Evolutionary conservation across 306 rosid species (phyloP).

Genomic region (Cicer cuneatum): DNA sequence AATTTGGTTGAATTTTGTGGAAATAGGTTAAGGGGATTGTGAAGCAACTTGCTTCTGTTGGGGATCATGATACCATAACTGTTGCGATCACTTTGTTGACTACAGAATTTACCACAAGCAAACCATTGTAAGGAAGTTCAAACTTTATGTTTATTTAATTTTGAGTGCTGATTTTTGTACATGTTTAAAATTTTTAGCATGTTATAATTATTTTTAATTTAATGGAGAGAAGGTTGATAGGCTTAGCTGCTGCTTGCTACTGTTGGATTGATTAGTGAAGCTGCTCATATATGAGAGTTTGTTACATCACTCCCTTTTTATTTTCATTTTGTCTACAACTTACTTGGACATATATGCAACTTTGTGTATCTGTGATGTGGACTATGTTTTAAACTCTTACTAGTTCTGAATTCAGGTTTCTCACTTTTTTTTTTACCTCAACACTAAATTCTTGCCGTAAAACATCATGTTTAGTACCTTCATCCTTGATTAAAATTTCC

Average conservation of each 20-base stretch:
- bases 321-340: too few relatives aligned
- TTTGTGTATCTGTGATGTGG: not conserved
- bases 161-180: not conserved
- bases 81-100: conserved; percentile 77
- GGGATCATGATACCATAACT: conserved; percentile 80
- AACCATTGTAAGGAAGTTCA: conserved; percentile 84
- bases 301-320: too few relatives aligned
- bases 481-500: too few relatives aligned
- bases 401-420: not conserved
- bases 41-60: conserved; percentile 74
- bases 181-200: conserved; percentile 16
- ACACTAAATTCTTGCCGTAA: too few relatives aligned
- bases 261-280: conserved; percentile 85
- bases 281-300: conserved; percentile 52
- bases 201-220: not conserved
- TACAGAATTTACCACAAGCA: conserved; percentile 76
- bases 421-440: too few relatives aligned
- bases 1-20: conserved; percentile 42
- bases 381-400: conserved; percentile 26
- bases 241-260: conserved; percentile 84
- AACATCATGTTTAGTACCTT: too few relatives aligned
- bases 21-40: conserved; percentile 86
- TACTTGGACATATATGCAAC: not conserved
- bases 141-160: not conserved
- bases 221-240: conserved; percentile 89